Evolutionary conservation across 1,284 basidiomycete genomes (phyloP), one percentile per base, ranked within the genome.

Genomic region (Ustilago shanxiensis): DNA sequence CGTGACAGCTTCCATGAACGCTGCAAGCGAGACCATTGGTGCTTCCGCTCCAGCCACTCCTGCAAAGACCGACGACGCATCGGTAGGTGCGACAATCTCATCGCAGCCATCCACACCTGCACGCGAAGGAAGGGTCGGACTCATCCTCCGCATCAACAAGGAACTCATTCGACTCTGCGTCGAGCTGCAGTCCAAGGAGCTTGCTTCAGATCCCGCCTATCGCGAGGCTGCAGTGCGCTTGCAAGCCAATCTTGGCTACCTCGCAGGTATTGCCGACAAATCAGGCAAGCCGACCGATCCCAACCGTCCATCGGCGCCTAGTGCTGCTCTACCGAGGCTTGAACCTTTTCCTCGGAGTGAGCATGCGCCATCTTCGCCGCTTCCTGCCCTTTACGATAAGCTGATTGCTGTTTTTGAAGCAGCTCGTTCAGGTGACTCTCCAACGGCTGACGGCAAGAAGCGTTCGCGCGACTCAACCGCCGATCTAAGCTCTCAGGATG

Each of bases 101-200:
- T 72, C 56, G n/a, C n/a, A 29, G 49, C 63, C 69, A 22, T 54
- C 64, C 9, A 72, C 69, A 5, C 66, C 72, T 53, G 55, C 53
- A 20, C 64, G 70, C 18, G 77, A 79, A 24, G 64, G 74, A 24
- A 65, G 70, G 29, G 64, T 77, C 0, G 72, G 66, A 18, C 70
- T 81, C 28, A 53, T 81, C 13, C 54, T 81, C 44, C 79, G 79
- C 28, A 80, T 81, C 66, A 81, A 81, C 66, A 79, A 81, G 49
- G 79, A 81, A 66, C 71, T 81, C n/a, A 80, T 81, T 54, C 66
- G 79, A n/a, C 64, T 81, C 33, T 81, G 79, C 35, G 68, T 80
- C 18, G 70, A 79, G 0, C 22, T 81, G 52, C 72, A 79, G 58
- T 56, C 49, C 45, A 74, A 75, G 22, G 62, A 74, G 28, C 71